These are phyloP conservation scores for Geranomyces variabilis DNA, from an alignment of 192 early-diverging fungal genomes.

Conservation along the genomic window DNA sequence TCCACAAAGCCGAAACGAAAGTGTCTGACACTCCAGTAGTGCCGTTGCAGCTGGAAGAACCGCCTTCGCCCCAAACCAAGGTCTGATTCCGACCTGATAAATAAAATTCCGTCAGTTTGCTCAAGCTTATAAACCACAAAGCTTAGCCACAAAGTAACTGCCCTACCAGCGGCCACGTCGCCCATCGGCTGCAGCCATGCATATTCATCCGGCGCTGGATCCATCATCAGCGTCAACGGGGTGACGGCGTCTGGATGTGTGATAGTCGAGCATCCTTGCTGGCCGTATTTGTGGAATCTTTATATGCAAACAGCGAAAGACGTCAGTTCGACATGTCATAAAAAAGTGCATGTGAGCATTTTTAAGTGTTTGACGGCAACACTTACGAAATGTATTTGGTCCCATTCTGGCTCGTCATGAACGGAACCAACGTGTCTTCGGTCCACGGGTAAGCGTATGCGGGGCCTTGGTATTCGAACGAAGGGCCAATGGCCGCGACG, in stretches of 20 bases:
- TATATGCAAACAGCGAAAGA: too few species aligned
- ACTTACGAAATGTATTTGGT: conserved; percentile 26
- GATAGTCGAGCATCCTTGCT: conserved; percentile 19
- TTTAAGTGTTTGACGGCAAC: too few species aligned
- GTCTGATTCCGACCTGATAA: conserved; percentile 11
- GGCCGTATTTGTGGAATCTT: conserved; percentile 36
- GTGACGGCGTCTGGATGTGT: conserved; percentile 35
- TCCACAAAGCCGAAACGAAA: conserved; percentile 27
- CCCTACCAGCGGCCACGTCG: neutral
- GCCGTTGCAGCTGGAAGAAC: conserved; percentile 24
- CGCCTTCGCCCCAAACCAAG: conserved; percentile 35
- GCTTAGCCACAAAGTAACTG: too few species aligned
- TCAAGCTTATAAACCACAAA: too few species aligned
- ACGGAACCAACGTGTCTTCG: conserved; percentile 7
- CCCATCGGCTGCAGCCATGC: conserved; percentile 16
- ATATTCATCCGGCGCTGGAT: conserved; percentile 20
- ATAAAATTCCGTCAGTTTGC: too few species aligned
- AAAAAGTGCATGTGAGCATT: neutral
- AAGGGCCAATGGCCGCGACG: conserved; percentile 6
- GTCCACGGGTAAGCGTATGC: conserved; percentile 34
- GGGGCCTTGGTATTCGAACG: conserved; percentile 28
- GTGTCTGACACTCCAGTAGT: conserved; percentile 19
- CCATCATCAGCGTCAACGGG: conserved; percentile 12
- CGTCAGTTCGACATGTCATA: too few species aligned
- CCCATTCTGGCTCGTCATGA: conserved; percentile 7